Percentiles rank a stretch among this genome's conserved stretches.
Evolutionary conservation across 1,284 basidiomycete genomes (phyloP).

Genomic region (Ceratobasidium sp.): DNA sequence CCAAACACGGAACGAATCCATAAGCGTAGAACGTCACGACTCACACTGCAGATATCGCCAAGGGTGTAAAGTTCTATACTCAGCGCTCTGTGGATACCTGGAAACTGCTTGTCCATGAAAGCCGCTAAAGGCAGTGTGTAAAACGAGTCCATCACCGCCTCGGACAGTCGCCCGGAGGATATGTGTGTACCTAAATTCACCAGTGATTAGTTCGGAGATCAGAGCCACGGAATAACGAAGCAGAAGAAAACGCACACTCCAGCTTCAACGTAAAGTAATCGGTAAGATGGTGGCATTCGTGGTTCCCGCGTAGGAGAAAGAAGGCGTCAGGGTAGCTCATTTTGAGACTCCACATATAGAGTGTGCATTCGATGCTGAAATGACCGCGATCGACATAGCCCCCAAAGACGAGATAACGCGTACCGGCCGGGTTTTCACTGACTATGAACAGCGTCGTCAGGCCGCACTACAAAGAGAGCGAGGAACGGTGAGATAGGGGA

Average conservation of each 20-base stretch:
- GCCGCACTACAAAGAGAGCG: constrained; percentile 76
- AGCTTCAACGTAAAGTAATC: constrained; percentile 98
- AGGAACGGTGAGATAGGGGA: constrained; percentile 26
- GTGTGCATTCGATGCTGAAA: constrained; percentile 95
- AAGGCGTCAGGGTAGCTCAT: constrained; percentile 95
- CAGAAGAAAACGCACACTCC: constrained; percentile 76
- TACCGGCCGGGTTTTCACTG: constrained; percentile 92
- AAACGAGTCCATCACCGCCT: constrained; percentile 94
- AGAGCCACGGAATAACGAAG: constrained; percentile 43
- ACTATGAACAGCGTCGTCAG: constrained; percentile 99
- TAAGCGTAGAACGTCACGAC: constrained; percentile 53
- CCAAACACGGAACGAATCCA: too few species aligned
- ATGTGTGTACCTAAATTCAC: constrained; percentile 85
- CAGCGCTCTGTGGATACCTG: constrained; percentile 95
- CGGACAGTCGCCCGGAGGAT: constrained; percentile 91
- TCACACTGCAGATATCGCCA: constrained; percentile 85
- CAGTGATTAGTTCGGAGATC: constrained; percentile 11
- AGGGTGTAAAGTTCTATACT: constrained; percentile 92
- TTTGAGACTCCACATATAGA: constrained; percentile 95
- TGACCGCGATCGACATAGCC: constrained; percentile 99
- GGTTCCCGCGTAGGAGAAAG: constrained; percentile 94
- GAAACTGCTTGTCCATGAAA: constrained; percentile 97
- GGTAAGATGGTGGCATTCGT: constrained; percentile 96
- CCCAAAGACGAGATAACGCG: constrained; percentile 94
- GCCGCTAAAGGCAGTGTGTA: constrained; percentile 92